phyloP scores from a whole-genome alignment of 129 eudicot genomes.

The Centella asiatica region DNA sequence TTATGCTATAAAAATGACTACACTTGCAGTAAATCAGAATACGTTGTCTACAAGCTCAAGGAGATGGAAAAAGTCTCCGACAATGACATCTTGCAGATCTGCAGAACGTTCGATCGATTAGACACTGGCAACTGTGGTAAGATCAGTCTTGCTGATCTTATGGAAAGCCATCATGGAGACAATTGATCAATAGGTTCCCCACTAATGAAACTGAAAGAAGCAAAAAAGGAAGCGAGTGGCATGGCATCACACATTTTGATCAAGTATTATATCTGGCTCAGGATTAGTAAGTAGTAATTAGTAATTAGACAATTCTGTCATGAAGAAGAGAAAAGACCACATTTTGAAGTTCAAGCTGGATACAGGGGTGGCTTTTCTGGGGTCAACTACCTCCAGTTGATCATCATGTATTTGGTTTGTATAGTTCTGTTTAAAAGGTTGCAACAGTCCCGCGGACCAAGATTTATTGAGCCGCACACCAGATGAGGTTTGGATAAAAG shows the following conservation, averaged over 20 bases:
- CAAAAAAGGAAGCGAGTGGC: background rate
- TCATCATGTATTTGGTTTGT: background rate
- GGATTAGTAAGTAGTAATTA: background rate
- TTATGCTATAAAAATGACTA: background rate
- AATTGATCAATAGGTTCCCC: background rate
- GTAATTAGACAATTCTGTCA: background rate
- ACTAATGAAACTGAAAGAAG: background rate
- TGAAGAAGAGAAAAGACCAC: background rate
- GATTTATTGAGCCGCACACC: too few species aligned
- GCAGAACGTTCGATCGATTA: constrained; percentile 59
- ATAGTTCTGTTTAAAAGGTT: too few species aligned
- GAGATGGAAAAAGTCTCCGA: constrained; percentile 81
- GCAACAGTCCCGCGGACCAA: too few species aligned
- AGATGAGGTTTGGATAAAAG: too few species aligned
- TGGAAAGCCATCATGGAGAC: constrained; percentile 35
- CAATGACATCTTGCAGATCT: constrained; percentile 59
- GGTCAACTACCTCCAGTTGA: background rate
- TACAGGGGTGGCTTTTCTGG: background rate
- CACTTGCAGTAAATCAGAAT: constrained; percentile 70
- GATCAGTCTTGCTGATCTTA: constrained; percentile 74
- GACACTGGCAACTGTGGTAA: constrained; percentile 70
- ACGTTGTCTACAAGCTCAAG: constrained; percentile 76
- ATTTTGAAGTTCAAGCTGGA: background rate
- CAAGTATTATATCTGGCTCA: background rate
- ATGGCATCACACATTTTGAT: background rate